Percentiles rank a stretch among this genome's conserved stretches.
phyloP scores from a whole-genome alignment of 805 yeast species.

The Lipomyces yamanashiensis region DNA sequence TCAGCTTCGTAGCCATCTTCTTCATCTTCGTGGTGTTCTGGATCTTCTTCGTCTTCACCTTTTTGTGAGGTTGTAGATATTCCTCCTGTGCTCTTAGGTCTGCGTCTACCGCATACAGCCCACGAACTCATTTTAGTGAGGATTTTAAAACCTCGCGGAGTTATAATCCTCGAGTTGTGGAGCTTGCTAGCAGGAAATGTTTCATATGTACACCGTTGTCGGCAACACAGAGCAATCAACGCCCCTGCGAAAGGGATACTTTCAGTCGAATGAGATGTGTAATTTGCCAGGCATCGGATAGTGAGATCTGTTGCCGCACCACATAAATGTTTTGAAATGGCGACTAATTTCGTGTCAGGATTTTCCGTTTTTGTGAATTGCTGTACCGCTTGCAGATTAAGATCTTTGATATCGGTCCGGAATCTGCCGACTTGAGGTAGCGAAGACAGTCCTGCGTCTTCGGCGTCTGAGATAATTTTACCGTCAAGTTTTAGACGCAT shows the following conservation, averaged over 20 bases:
- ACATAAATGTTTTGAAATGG: conserved; percentile 85
- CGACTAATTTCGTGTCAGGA: conserved; percentile 46
- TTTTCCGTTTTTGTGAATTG: not conserved
- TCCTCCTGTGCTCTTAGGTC: conserved; percentile 23
- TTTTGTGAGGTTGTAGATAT: not conserved
- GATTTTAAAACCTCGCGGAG: conserved; percentile 44
- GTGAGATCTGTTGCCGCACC: conserved; percentile 94
- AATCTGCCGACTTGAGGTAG: conserved; percentile 54
- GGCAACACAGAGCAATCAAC: conserved; percentile 89
- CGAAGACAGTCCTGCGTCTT: conserved; percentile 30
- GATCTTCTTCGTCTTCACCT: conserved; percentile 4
- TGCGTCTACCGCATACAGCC: conserved; percentile 78
- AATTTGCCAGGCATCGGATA: conserved; percentile 60
- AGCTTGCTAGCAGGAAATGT: conserved; percentile 51
- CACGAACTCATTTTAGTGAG: conserved; percentile 76
- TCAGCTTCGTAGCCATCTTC: conserved; percentile 48
- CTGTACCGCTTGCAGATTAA: conserved; percentile 56
- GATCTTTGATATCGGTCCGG: conserved; percentile 80
- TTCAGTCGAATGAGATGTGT: not conserved
- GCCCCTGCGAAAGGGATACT: conserved; percentile 51
- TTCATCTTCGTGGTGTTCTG: conserved; percentile 2
- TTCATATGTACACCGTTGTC: conserved; percentile 77
- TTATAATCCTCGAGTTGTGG: conserved; percentile 37
- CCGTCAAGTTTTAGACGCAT: conserved; percentile 79
- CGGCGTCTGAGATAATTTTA: conserved; percentile 51